Base-by-base conservation (phyloP, 805 yeast genomes). In the Wickerhamiella sergipiensis region DNA sequence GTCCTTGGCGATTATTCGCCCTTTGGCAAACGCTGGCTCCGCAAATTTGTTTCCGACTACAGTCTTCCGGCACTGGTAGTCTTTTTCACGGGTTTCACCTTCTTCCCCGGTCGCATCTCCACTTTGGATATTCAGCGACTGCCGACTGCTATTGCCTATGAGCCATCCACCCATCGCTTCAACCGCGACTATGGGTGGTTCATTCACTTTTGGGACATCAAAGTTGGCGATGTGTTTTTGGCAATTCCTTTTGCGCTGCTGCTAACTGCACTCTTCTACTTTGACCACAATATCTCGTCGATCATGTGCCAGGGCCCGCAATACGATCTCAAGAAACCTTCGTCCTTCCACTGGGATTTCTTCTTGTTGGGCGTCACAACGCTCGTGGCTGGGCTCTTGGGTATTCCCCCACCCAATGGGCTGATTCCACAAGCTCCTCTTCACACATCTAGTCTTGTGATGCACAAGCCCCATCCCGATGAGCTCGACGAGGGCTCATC, bases 381-480 rank as follows among this genome's bases (percentile, higher is more conserved):
- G 0, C 94, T 95, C 0, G 65, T 90, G 1, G 73, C 95, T 2
- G 97, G 97, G 0, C 66, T 90, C 0, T 61, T 90, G 10, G 98
- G 97, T 0, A 73, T 92, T 1, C 98, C 97, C 0, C 88, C 97
- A 2, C 97, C 97, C 0, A 92, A 92, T 66, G 98, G 98, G 0
- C 71, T 90, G 31, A 90, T 90, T 44, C 98, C 98, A 1, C 98
- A 90, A 65, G 97, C 98, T 0, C 97, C 97, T 2, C 63, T 92
- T 36, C 98, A 90, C 59, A 88, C 97, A 0, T 77, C 75, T 43
- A 78, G 95, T 0, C 67, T 90, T 29, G 73, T 73, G 55, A 73
- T 74, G 48, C 63, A 64, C 48, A 65, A 29, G 29, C 51, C 15
- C 52, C 61, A 18, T 51, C 54, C 49, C 15, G 43, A 31, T 13